Evolutionary conservation across 257 asterid species (phyloP).

Genomic region (Forsythia viridissima): DNA sequence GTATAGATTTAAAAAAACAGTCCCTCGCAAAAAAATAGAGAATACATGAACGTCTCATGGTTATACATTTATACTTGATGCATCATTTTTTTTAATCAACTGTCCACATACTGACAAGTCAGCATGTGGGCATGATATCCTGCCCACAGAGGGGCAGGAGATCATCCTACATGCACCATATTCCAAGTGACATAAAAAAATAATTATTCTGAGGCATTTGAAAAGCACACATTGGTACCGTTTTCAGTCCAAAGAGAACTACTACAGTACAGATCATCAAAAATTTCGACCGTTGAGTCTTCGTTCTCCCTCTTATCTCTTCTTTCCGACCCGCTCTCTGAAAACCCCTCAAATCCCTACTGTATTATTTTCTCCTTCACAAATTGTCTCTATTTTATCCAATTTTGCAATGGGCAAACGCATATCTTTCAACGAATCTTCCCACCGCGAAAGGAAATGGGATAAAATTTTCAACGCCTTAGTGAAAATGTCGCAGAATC

Average conservation of each 20-base stretch:
- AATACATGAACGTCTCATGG: too few species aligned
- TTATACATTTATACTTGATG: too few species aligned
- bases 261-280: neutral
- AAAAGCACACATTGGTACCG: neutral
- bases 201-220: too few species aligned
- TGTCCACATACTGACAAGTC: too few species aligned
- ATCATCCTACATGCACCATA: too few species aligned
- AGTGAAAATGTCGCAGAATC: conserved; percentile 43
- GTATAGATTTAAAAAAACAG: too few species aligned
- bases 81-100: too few species aligned
- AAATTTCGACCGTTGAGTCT: conserved; percentile 41
- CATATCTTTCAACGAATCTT: conserved; percentile 24
- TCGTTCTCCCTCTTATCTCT: neutral
- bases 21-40: too few species aligned
- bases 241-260: neutral
- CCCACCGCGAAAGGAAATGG: conserved; percentile 57
- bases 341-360: conserved; percentile 13
- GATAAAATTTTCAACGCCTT: conserved; percentile 46
- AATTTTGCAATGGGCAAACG: conserved; percentile 55
- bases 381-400: neutral
- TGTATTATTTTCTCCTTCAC: neutral
- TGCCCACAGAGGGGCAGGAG: too few species aligned
- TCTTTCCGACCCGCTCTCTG: conserved; percentile 13
- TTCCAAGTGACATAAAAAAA: too few species aligned
- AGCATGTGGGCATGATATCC: too few species aligned